Percentiles rank a stretch among this genome's conserved stretches.
These are phyloP conservation scores for Penicillium lagena DNA, from an alignment of 495 filamentous ascomycete genomes.

Conservation along the genomic window DNA sequence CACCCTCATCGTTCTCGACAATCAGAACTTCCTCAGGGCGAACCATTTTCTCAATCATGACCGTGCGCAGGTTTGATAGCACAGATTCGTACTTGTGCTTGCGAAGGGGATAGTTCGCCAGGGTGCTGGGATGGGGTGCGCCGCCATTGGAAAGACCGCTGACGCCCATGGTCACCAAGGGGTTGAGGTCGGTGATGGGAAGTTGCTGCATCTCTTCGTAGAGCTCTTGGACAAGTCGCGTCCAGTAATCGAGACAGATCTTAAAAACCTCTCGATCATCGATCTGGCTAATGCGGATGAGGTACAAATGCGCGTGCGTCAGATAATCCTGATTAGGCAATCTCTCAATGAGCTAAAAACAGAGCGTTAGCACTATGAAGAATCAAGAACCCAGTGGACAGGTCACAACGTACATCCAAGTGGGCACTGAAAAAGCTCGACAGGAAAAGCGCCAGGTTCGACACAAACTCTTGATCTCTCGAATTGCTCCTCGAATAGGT, in stretches of 20 bases:
- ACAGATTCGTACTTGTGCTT: slow-evolving; percentile 98
- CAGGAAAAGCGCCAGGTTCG: slow-evolving; percentile 91
- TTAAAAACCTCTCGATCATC: slow-evolving; percentile 99
- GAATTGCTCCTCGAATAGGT: slow-evolving; percentile 88
- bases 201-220: slow-evolving; percentile 98
- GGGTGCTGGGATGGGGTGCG: slow-evolving; percentile 72
- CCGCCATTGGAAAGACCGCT: slow-evolving; percentile 68
- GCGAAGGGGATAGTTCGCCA: slow-evolving; percentile 82
- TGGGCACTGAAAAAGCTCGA: slow-evolving; percentile 94
- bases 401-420: slow-evolving; percentile 60
- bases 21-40: slow-evolving; percentile 97
- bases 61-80: slow-evolving; percentile 83
- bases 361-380: not conserved
- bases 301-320: slow-evolving; percentile 92
- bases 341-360: slow-evolving; percentile 77
- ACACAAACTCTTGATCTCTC: slow-evolving; percentile 94
- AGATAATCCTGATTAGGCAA: slow-evolving; percentile 92
- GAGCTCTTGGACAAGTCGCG: slow-evolving; percentile 93
- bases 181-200: slow-evolving; percentile 85
- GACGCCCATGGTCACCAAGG: slow-evolving; percentile 71
- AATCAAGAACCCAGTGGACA: not conserved
- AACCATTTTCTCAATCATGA: slow-evolving; percentile 99
- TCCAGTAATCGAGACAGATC: slow-evolving; percentile 98
- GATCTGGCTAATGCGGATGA: slow-evolving; percentile 96
- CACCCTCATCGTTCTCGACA: slow-evolving; percentile 98